Percentiles rank a stretch among this genome's conserved stretches.
These are phyloP conservation scores for Termitomyces sp. DNA, from an alignment of 768 basidiomycete genomes.

Conservation along the genomic window DNA sequence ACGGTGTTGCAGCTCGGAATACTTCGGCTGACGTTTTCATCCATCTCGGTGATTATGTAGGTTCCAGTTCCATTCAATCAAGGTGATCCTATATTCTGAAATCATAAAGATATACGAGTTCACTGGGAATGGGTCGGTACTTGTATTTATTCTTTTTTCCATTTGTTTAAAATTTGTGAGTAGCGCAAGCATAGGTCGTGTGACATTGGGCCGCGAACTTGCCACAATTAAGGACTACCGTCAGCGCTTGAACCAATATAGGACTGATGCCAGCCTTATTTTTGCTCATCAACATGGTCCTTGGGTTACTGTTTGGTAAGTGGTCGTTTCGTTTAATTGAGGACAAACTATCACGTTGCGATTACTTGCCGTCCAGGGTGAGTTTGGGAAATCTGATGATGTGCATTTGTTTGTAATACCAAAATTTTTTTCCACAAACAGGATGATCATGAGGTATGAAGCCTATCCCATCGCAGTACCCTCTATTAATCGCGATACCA, in stretches of 20 bases:
- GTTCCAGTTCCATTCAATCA: background rate
- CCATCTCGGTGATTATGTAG: conserved; percentile 49
- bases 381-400: too few relatives aligned
- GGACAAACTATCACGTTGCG: too few relatives aligned
- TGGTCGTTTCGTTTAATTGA: too few relatives aligned
- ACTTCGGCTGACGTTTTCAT: conserved; percentile 45
- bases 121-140: background rate
- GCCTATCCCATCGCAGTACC: too few relatives aligned
- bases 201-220: background rate
- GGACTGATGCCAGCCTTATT: background rate
- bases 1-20: conserved; percentile 41
- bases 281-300: background rate
- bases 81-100: background rate
- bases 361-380: too few relatives aligned
- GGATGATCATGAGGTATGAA: background rate
- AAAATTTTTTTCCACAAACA: background rate
- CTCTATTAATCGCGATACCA: too few relatives aligned
- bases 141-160: background rate
- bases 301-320: background rate
- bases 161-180: background rate
- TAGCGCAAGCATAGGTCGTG: background rate
- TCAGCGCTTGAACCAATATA: background rate
- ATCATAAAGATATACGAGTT: background rate
- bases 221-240: background rate
- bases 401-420: too few relatives aligned